Evolutionary conservation across 306 rosid genomes (phyloP).

Genomic region (Inga laurina): DNA sequence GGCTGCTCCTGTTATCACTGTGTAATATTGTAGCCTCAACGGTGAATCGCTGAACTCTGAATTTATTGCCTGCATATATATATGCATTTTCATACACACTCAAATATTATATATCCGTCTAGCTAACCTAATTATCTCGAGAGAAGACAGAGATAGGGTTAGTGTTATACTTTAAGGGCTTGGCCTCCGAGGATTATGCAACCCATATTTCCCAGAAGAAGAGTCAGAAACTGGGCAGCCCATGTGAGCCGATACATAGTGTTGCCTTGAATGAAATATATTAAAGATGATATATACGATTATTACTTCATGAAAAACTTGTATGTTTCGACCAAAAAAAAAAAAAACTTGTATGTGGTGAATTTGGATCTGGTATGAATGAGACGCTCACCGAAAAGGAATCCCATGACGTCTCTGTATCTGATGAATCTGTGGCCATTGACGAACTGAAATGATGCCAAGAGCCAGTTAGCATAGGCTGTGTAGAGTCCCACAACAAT

Average conservation of each 20-base stretch:
- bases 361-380: not conserved
- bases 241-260: conserved; percentile 53
- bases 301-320: not conserved
- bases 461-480: conserved; percentile 64
- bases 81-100: not conserved
- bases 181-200: conserved; percentile 62
- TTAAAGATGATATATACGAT: not conserved
- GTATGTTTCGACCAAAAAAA: no score
- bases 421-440: conserved; percentile 64
- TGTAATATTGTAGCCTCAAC: conserved; percentile 57
- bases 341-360: not conserved
- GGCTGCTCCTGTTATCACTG: conserved; percentile 47
- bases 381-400: conserved; percentile 38
- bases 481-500: conserved; percentile 51
- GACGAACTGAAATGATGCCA: conserved; percentile 62
- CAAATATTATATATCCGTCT: not conserved
- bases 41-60: conserved; percentile 52
- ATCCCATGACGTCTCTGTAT: conserved; percentile 73
- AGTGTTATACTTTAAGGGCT: conserved; percentile 48
- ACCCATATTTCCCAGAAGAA: conserved; percentile 68
- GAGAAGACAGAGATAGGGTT: not conserved
- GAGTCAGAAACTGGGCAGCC: conserved; percentile 51
- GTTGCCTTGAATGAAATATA: conserved; percentile 33
- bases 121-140: not conserved
- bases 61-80: conserved; percentile 46